Evolutionary conservation across 257 asterid genomes (phyloP).

Genomic region (Nemophila menziesii): DNA sequence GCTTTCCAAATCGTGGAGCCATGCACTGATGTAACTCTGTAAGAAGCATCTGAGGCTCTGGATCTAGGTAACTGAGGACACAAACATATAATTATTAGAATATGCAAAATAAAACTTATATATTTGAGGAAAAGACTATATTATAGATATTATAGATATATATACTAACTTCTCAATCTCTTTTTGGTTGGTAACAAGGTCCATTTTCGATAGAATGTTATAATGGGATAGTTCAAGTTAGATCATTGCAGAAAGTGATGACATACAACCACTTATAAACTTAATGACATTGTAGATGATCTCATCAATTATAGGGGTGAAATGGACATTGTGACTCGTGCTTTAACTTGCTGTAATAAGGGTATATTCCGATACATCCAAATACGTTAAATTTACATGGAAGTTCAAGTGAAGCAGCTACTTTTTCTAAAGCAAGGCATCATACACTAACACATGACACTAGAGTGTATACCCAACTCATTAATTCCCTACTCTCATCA

Average conservation of each 20-base stretch:
- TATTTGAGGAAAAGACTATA: no score
- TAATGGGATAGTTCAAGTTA: slow-evolving; percentile 96
- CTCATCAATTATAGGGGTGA: slow-evolving; percentile 55
- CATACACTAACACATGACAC: no score
- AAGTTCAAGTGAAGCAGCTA: slow-evolving; percentile 55
- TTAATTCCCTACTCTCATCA: no score
- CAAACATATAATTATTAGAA: slow-evolving; percentile 7
- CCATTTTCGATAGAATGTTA: slow-evolving; percentile 96
- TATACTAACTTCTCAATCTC: slow-evolving; percentile 72
- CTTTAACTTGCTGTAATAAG: slow-evolving; percentile 49
- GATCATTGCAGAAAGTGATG: slow-evolving; percentile 98
- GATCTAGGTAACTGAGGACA: slow-evolving; percentile 59
- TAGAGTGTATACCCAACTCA: no score
- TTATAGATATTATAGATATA: no score
- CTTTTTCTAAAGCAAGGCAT: slow-evolving; percentile 52
- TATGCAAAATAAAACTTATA: background rate
- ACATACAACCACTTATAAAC: slow-evolving; percentile 96
- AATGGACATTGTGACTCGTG: slow-evolving; percentile 47
- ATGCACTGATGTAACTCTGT: slow-evolving; percentile 76
- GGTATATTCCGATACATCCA: slow-evolving; percentile 45
- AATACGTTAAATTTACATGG: slow-evolving; percentile 48
- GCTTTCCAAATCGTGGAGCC: slow-evolving; percentile 86
- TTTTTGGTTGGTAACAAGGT: slow-evolving; percentile 86
- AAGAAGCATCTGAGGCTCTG: slow-evolving; percentile 65
- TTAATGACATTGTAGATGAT: slow-evolving; percentile 98